Base-by-base conservation (phyloP, 257 asterid species). In the Solanum gracilifrons region DNA sequence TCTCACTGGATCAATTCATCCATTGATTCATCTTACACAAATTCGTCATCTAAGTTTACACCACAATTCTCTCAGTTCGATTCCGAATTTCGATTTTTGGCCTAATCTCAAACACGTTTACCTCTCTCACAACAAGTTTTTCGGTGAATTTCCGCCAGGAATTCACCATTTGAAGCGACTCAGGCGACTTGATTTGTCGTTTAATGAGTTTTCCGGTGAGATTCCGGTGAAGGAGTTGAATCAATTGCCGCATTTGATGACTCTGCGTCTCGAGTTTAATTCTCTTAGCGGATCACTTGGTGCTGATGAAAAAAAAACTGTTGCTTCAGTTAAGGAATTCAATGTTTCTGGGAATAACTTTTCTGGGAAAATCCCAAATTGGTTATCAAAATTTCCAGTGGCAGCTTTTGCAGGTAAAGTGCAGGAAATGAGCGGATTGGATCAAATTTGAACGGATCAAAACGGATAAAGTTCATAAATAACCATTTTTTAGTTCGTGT, bases 41-140 rank as follows among this genome's bases (percentile, higher is more conserved):
- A 91, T 91, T 71, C 91, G 92, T 76, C 91, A 85, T 83, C 37
- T 91, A 18, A 91, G 91, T 83, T 90, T 91, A 68, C 83, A 89
- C 23, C 89, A 91, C 77, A 91, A 91, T 89, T 83, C 16, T 79
- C 91, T 91, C 21, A 55, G 87, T 21, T 83, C 85, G 73, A 16
- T 88, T 18, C 89, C 88, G 2, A 71, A 75, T 4, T 73, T 91
- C 31, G 84, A 90, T 25, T 37, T 85, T 46, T 91, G 90, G 91
- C 91, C 85, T 21, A 86, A 86, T 51, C 83, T 91, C 16, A 89
- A 86, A 62, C 92, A 91, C 16, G 77, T 89, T 7, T 91, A 91
- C 71, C 86, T 91, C 83, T 87, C 92, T 7, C 88, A 89, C 27
- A 91, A 91, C 87, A 89, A 73, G 8, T 89, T 91, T 82, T 86